Base-by-base conservation (phyloP, 768 basidiomycete genomes). In the Auricularia auricula-judae region DNA sequence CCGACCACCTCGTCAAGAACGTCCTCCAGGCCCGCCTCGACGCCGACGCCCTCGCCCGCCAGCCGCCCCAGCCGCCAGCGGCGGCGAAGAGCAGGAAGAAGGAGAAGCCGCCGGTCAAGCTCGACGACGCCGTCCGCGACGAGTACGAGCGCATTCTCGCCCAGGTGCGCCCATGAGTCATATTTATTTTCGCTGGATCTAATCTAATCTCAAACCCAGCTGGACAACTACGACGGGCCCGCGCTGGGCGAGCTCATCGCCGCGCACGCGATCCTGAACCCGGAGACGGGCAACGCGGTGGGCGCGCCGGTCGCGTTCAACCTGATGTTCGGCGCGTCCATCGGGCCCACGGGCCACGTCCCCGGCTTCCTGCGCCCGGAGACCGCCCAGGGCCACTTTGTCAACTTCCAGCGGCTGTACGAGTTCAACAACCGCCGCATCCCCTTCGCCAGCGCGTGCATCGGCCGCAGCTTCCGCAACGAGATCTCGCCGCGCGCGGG, bases 401-500 rank as follows among this genome's bases (percentile, higher is more conserved):
- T 98, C 73, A 98, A 98, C 82, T 99, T 99, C 79, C 86, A 87
- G 67, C 90, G 96, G 18, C 82, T 98, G 36, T 88, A 98, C 65
- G 97, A 98, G 59, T 98, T 96, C 84, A 98, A 98, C 81, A 97
- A 98, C 73, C 91, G 93, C 12, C 88, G 91, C 23, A 79, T 99
- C 23, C 97, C 96, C 0, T 99, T 98, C 72, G 97, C 96, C 12
- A 97, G 93, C 56, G 97, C 97, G 1, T 94, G 97, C 74, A 91
- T 99, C 68, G 97, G 97, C 39, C 87, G 91, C 62, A 86, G 91
- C 18, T 99, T 99, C 84, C 86, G 97, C 62, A 99, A 99, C 74
- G 97, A 98, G 74, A 98, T 99, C 69, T 95, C 94, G 0, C 97
- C 97, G 14, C 90, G 93, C 64, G 93, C 95, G 44, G 97, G 97